Conservation (phyloP, 345 rosid species). For the Garcia nutans region DNA sequence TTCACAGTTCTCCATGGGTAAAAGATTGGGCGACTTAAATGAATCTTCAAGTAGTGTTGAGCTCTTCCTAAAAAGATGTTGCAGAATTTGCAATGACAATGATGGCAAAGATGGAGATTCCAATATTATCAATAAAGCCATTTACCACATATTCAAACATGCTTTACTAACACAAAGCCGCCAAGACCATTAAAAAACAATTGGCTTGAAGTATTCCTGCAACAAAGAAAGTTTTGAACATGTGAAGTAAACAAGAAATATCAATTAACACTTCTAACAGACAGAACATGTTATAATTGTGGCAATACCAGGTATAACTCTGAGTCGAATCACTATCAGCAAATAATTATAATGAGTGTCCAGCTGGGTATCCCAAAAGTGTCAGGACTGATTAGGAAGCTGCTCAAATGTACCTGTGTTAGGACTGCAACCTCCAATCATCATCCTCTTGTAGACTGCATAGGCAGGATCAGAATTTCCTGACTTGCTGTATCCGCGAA, state of each 20-base stretch:
- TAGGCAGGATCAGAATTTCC: conserved; percentile 70
- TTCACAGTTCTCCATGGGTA: neutral
- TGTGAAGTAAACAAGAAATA: too few relatives aligned
- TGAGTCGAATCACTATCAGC: neutral
- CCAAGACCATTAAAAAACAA: neutral
- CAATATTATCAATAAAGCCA: neutral
- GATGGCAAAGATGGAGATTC: neutral
- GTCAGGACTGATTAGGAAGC: conserved; percentile 59
- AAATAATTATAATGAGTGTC: conserved; percentile 3
- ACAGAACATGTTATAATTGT: neutral
- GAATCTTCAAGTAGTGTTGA: neutral
- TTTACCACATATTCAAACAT: neutral
- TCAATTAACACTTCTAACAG: too few relatives aligned
- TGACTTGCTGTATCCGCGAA: conserved; percentile 67
- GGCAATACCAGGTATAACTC: conserved; percentile 17
- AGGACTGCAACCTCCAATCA: conserved; percentile 78
- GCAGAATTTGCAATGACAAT: neutral
- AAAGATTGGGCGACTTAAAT: neutral
- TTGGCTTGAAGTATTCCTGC: neutral
- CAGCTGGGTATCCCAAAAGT: neutral
- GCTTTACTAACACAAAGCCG: neutral
- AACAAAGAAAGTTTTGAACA: neutral
- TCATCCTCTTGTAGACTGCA: conserved; percentile 73
- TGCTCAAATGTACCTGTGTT: conserved; percentile 81
- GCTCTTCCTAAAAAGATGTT: neutral